Percentiles rank a stretch among this genome's conserved stretches.
These are phyloP conservation scores for Phialemoniopsis sp. DNA, from an alignment of 2,329 filamentous ascomycete species.

Conservation along the genomic window DNA sequence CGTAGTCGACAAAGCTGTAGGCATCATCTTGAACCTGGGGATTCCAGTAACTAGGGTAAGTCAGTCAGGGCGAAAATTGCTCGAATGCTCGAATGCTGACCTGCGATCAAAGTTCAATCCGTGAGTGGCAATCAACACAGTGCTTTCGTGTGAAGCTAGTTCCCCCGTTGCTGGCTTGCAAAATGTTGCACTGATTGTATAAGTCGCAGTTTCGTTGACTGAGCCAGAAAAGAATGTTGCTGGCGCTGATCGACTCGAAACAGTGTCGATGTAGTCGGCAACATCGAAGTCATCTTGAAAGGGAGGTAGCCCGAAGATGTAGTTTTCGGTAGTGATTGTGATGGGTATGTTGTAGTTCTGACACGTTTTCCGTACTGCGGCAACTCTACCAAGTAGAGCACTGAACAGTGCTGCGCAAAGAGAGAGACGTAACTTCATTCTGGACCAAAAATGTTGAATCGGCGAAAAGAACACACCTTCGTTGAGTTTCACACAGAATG, in stretches of 20 bases:
- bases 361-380: conserved; percentile 6
- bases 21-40: conserved; percentile 14
- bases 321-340: conserved; percentile 7
- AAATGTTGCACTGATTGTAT: conserved; percentile 10
- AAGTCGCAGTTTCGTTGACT: conserved; percentile 4
- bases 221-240: not conserved
- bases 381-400: not conserved
- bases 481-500: too few relatives aligned
- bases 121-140: conserved; percentile 12
- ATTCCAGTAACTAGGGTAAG: conserved; percentile 21
- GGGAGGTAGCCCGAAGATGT: conserved; percentile 3
- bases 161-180: conserved; percentile 6
- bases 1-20: conserved; percentile 27
- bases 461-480: too few relatives aligned
- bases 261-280: conserved; percentile 7
- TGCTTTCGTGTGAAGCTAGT: conserved; percentile 4
- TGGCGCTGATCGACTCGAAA: conserved; percentile 3
- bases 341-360: conserved; percentile 29
- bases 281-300: conserved; percentile 11
- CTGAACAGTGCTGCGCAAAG: too few relatives aligned
- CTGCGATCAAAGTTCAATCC: conserved; percentile 8
- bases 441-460: too few relatives aligned
- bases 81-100: not conserved
- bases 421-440: too few relatives aligned
- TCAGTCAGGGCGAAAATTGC: not conserved